These are phyloP conservation scores for Inonotus hispidus DNA, from an alignment of 1,284 basidiomycete genomes.

Conservation along the genomic window DNA sequence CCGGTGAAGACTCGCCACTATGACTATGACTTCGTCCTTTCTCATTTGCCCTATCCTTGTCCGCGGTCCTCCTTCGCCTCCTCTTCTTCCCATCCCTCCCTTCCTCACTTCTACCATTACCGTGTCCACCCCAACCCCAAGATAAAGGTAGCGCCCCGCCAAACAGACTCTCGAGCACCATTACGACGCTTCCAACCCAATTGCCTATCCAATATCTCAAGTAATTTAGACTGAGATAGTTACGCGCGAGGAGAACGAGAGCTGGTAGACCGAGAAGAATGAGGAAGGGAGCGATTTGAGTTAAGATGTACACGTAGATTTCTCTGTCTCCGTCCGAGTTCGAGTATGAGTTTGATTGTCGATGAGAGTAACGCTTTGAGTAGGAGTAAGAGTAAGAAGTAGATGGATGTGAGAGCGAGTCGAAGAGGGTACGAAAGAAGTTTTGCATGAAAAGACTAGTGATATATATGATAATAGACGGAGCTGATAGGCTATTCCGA, in stretches of 20 bases:
- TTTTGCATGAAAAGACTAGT: neutral
- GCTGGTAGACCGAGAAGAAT: constrained; percentile 14
- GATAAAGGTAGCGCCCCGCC: neutral
- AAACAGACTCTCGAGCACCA: constrained; percentile 13
- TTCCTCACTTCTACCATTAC: neutral
- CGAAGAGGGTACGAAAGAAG: neutral
- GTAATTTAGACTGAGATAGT: neutral
- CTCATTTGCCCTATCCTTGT: constrained; percentile 24
- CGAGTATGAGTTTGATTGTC: neutral
- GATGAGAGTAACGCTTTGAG: neutral
- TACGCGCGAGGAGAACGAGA: constrained; percentile 12
- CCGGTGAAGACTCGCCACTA: constrained; percentile 27
- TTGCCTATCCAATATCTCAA: neutral
- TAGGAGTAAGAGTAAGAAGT: neutral
- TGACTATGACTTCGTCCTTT: constrained; percentile 19
- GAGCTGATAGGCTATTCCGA: neutral
- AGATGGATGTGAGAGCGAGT: neutral
- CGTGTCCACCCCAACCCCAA: constrained; percentile 10
- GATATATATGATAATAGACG: neutral
- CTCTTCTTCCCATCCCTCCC: neutral
- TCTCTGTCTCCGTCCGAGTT: neutral
- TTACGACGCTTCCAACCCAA: neutral
- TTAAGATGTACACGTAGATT: neutral
- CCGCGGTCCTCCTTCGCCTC: constrained; percentile 24
- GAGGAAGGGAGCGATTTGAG: constrained; percentile 14